Evolutionary conservation across 169 alveolate species (phyloP), one percentile per base, ranked within the genome.

Genomic region (Plasmodium fragile): DNA sequence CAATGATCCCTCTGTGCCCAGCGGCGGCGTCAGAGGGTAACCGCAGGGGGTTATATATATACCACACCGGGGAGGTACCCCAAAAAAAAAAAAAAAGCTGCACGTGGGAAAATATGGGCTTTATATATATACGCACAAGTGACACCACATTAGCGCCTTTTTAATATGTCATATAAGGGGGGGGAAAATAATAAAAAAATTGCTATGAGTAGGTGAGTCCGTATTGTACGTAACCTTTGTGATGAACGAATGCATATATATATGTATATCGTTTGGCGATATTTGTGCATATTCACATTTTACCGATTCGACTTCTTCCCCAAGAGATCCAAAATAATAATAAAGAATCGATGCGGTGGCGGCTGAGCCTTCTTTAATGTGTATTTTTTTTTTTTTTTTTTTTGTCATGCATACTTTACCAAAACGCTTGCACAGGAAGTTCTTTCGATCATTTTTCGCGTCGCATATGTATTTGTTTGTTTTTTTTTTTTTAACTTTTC

Each of bases 31-130:
- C 81, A 72, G 92, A 53, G 28, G 28, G 93, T 84, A 84, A 84
- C 73, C 53, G 75, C 65, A 75, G 82, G 93, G 93, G 93, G 93
- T 84, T 69, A 84, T 83, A 25, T 83, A 25, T 25, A 80, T 45
- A 18, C n/a, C 16, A 10, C 16, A 8, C n/a, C n/a, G 45, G 43
- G 65, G 55, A 10, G 18, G 25, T 18, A 49, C 69, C 69, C 53
- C 10, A 45, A 45, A 13, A 28, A 45, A 45, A 79, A 3, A 25
- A 45, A 45, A 10, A 25, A 28, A 45, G 6, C 8, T 13, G 34
- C 18, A 43, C 30, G 49, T 39, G 36, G 32, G 5, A 39, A 39
- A 22, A 34, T 16, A 79, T 13, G 32, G 10, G 41, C 65, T 18
- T 65, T 28, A 65, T 34, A n/a, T n/a, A n/a, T 22, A 25, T 65